Percentiles rank a stretch among this genome's conserved stretches.
Conservation (phyloP, 768 basidiomycete genomes). For the Amanita thiersii region DNA sequence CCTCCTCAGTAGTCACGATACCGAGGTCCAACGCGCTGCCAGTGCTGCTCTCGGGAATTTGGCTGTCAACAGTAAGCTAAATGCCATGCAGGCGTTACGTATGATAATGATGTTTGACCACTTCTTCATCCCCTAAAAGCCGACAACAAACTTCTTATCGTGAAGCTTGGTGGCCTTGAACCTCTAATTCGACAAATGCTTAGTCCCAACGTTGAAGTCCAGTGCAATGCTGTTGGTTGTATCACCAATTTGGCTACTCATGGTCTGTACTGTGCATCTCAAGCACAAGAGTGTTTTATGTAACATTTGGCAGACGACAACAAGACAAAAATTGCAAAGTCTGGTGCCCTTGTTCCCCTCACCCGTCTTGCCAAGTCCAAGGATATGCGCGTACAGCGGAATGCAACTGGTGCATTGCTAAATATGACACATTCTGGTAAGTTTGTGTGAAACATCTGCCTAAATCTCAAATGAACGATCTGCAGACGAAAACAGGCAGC, state of each 20-base stretch:
- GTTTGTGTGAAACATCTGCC: slow-evolving; percentile 13
- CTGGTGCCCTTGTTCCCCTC: slow-evolving; percentile 94
- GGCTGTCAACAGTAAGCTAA: slow-evolving; percentile 87
- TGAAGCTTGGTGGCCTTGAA: slow-evolving; percentile 94
- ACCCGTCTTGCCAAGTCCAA: slow-evolving; percentile 95
- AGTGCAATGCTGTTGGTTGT: slow-evolving; percentile 99
- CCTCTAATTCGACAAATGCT: slow-evolving; percentile 99
- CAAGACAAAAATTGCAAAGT: slow-evolving; percentile 99
- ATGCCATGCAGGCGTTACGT: slow-evolving; percentile 8
- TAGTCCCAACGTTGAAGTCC: slow-evolving; percentile 97
- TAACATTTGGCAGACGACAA: slow-evolving; percentile 74
- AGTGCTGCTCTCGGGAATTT: slow-evolving; percentile 96
- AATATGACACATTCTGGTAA: slow-evolving; percentile 99
- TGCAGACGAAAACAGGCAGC: slow-evolving; percentile 94
- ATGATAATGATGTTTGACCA: slow-evolving; percentile 2
- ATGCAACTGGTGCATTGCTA: slow-evolving; percentile 93
- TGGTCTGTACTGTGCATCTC: slow-evolving; percentile 42
- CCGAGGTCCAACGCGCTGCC: slow-evolving; percentile 97
- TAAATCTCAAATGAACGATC: slow-evolving; percentile 1
- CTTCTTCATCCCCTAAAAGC: slow-evolving; percentile 39
- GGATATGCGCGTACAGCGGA: slow-evolving; percentile 98
- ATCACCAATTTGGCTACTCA: slow-evolving; percentile 98
- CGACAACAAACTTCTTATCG: slow-evolving; percentile 98
- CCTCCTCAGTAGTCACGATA: slow-evolving; percentile 94
- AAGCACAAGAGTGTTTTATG: slow-evolving; percentile 2